Conservation (phyloP, 2,329 filamentous ascomycete species). For the Aspergillus oerlinghausenensis region DNA sequence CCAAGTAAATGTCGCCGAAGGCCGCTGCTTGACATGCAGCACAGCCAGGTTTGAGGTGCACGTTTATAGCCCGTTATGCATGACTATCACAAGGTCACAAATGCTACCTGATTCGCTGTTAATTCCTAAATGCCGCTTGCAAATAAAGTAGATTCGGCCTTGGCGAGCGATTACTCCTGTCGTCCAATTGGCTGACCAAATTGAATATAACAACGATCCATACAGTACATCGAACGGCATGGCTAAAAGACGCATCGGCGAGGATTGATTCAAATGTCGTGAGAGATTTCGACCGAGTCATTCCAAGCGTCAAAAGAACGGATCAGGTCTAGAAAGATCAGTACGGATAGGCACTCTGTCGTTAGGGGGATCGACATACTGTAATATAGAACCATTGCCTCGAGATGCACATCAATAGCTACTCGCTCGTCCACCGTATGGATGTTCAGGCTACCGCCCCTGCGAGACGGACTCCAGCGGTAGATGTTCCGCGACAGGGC, state of each 20-base stretch:
- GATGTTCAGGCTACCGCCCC: constrained; percentile 41
- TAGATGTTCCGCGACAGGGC: constrained; percentile 50
- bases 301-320: constrained; percentile 29
- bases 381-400: constrained; percentile 42
- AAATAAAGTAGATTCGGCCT: not conserved
- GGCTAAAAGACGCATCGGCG: not conserved
- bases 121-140: not conserved
- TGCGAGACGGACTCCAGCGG: constrained; percentile 47
- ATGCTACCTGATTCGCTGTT: not conserved
- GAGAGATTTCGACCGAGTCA: not conserved
- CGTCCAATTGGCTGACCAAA: not conserved
- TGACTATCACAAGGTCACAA: constrained; percentile 2
- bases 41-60: not conserved
- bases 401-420: constrained; percentile 39
- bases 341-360: constrained; percentile 1
- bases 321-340: constrained; percentile 23
- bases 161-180: not conserved
- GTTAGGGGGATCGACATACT: constrained; percentile 21
- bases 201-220: not conserved
- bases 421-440: constrained; percentile 51
- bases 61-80: not conserved
- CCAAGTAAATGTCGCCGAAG: not conserved
- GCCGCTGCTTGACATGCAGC: not conserved
- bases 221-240: not conserved
- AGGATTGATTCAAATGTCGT: not conserved